Evolutionary conservation across 2,329 filamentous ascomycete species (phyloP), one percentile per base, ranked within the genome.

Genomic region (Gaeumannomyces tritici): DNA sequence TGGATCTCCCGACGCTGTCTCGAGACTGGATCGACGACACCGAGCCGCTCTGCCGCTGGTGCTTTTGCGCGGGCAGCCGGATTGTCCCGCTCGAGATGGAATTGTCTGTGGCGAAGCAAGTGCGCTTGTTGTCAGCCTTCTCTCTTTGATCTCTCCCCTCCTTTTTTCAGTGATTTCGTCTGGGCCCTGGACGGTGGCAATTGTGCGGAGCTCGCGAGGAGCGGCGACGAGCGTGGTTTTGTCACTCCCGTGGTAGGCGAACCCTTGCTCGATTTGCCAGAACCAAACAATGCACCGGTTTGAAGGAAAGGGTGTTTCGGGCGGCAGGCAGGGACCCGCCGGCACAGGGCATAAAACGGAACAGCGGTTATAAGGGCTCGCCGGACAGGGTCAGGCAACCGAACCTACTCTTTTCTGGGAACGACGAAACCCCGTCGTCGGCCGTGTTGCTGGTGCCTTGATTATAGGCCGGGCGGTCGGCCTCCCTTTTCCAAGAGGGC

Each of bases 11-110:
- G 62, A 70, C 67, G 63, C 72, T 75, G 55, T 75, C 71, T 59
- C 67, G 73, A 11, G 76, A 76, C n/a, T 66, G 69, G 57, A 67
- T 67, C 58, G 76, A 77, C 63, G 67, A 70, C 63, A 72, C 64
- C 51, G 77, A 78, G 63, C 73, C 74, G 65, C 42, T 51, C 42
- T 51, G 42, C n/a, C 42, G 42, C 9, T 51, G 42, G 42, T 51
- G 42, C 42, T 76, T 72, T 58, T 76, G 77, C 42, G 27, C 31
- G 55, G 74, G 73, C 47, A 74, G 68, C 61, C 73, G 71, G 63
- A 75, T 69, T 42, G 70, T 73, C 9, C 74, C 72, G 42, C 73
- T 70, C 29, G 73, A 70, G 61, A 77, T 73, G 29, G 76, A 75
- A 64, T 72, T 70, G 65, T 75, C 77, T 79, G 66, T 60, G n/a